Base-by-base conservation (phyloP, 2,329 filamentous ascomycete species). In the Furcasterigmium furcatum region DNA sequence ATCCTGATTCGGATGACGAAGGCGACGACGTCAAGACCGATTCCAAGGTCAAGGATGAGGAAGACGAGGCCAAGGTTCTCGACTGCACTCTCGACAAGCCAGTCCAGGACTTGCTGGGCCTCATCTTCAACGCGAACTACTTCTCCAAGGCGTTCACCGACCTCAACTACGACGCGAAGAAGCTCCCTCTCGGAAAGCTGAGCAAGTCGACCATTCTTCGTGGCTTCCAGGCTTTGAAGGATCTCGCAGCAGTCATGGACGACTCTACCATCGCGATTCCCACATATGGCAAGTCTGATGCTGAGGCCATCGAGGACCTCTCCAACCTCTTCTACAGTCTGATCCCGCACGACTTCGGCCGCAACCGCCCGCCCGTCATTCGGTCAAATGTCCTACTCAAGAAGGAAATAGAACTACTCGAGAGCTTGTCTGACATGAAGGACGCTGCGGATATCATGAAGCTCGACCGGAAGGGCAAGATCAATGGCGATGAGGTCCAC, bases 361-460 rank as follows among this genome's bases (percentile, higher is more conserved):
- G 88, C 25, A 79, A 80, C 38, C 74, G 84, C 0, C 88, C 89
- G 0, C 87, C 87, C 0, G 58, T 91, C 53, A 87, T 95, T 55
- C 61, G 62, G 27, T 68, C 68, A 32, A 59, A 77, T 18, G 53
- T 54, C 2, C 64, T 76, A 52, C 76, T 95, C 55, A 90, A 91
- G 67, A 77, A 69, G 55, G 90, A 95, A 66, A 78, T 92, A 54
- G 85, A 88, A 38, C 75, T 95, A 53, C 77, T 95, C 1, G 88
- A 95, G 57, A 87, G 83, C 49, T 70, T 95, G 60, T 85, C 83
- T 3, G 88, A 94, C 57, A 92, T 95, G 87, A 91, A 91, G 65
- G 85, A 88, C 48, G 84, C 88, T 2, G 80, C 82, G 19, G 77
- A 84, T 21, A 86, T 95, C 58, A 85, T 95, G 77, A 91, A 88